Base-by-base conservation (phyloP, 148 eudicot genomes). In the Linanthus parryae region DNA sequence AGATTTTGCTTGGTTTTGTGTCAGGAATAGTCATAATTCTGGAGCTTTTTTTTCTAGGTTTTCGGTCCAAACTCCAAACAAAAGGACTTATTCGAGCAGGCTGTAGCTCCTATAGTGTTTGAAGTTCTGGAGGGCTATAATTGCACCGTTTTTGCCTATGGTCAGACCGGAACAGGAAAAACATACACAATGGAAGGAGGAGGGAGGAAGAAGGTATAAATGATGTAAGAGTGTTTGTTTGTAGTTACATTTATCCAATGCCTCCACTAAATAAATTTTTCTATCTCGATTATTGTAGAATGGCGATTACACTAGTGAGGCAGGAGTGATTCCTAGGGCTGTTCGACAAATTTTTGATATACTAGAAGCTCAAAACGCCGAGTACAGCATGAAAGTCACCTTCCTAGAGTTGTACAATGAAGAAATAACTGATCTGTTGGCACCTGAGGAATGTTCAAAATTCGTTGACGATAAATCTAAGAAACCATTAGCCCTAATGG, bases 161-260 rank as follows among this genome's bases (percentile, higher is more conserved):
- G 99, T 19, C 99, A 94, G 70, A 94, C 99, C 20, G 99, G 99
- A 22, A 94, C 99, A 1, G 99, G 99, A 47, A 94, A 94, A 76
- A 94, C 99, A 8, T 94, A 84, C 66, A 94, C 99, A 16, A 94
- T 94, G 99, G 99, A 94, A 66, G 97, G 97, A 13, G 95, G 86
- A 34, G 83, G 95, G 58, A 91, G 76, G 75, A 70, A 82, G 69
- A 94, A 94, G 99, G 99, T 94, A 80, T 8, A 48, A 11, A 19
- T 15, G 36, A n/a, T n/a, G n/a, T n/a, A n/a, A n/a, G n/a, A n/a
- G n/a, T n/a, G n/a, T n/a, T n/a, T n/a, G n/a, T n/a, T n/a, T n/a
- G n/a, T n/a, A n/a, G n/a, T n/a, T n/a, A n/a, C n/a, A n/a, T n/a
- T n/a, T n/a, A n/a, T n/a, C n/a, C n/a, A n/a, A n/a, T n/a, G n/a